These are phyloP conservation scores for Aureobasidium sp. DNA, from an alignment of 2,329 filamentous ascomycete species.

Conservation along the genomic window DNA sequence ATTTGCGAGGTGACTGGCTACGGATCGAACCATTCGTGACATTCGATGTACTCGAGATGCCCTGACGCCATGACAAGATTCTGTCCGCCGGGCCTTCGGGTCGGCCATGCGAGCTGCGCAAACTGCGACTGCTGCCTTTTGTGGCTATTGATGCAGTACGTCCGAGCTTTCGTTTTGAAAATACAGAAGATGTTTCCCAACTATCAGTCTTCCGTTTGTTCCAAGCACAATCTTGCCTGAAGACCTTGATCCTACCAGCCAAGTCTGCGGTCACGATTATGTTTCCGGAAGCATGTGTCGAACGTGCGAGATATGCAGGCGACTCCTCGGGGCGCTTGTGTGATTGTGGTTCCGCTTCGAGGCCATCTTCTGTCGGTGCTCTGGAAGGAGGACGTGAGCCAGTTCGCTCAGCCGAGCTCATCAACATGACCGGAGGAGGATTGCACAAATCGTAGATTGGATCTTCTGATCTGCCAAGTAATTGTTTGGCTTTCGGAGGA, in stretches of 20 bases:
- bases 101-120: conserved; percentile 25
- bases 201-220: conserved; percentile 64
- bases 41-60: conserved; percentile 43
- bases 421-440: conserved; percentile 77
- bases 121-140: conserved; percentile 39
- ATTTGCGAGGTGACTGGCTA: conserved; percentile 11
- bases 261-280: conserved; percentile 91
- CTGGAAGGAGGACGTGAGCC: conserved; percentile 38
- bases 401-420: conserved; percentile 62
- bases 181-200: conserved; percentile 70
- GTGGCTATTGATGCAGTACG: conserved; percentile 49
- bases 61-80: conserved; percentile 82
- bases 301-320: conserved; percentile 69
- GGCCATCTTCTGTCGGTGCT: conserved; percentile 37
- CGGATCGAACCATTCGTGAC: conserved; percentile 4
- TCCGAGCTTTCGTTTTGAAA: conserved; percentile 60
- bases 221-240: conserved; percentile 87
- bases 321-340: conserved; percentile 51
- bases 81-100: conserved; percentile 56
- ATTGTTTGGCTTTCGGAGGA: conserved; percentile 66
- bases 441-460: conserved; percentile 97
- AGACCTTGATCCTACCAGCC: conserved; percentile 83
- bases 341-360: conserved; percentile 24
- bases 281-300: conserved; percentile 70
- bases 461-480: conserved; percentile 75